Evolutionary conservation across 2,329 filamentous ascomycete genomes (phyloP), one percentile per base, ranked within the genome.

Genomic region (Purpureocillium takamizusanense): DNA sequence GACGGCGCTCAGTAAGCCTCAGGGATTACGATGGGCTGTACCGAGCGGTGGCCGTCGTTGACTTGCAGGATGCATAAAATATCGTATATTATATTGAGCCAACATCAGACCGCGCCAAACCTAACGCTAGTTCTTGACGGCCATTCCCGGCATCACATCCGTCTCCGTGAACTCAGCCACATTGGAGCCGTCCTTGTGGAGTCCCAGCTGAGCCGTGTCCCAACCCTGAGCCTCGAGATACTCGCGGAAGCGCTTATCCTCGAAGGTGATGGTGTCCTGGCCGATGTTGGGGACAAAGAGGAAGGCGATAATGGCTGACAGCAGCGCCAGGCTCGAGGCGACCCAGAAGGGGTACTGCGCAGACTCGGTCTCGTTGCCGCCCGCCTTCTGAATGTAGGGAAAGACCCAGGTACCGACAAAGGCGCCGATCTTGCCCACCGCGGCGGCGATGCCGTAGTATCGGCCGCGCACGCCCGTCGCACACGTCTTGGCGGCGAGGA

Each of bases 331-430:
- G 17, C 75, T 68, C 30, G 81, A 83, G 2, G 81, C 81, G n/a
- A 95, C 86, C 59, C 80, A 95, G 65, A 95, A 95, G 0, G 88
- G 88, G 48, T 94, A 87, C 55, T 95, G 87, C 1, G 86, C 86
- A 5, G 71, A 69, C 15, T 75, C 70, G 0, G 62, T 60, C 38
- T 72, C 66, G 39, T 67, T 54, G 1, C 70, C 70, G 8, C 75
- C 78, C 1, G 76, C 78, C 0, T 72, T 72, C 36, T 78, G 69
- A 40, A 88, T 82, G 42, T 87, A 75, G 0, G 83, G 81, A 53
- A 92, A 87, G 11, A 92, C 79, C 51, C 85, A 89, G 1, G 83
- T 86, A 9, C 89, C 89, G 8, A 94, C 78, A 50, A 95, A 95
- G 3, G 87, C 89, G 36, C 82, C 82, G 29, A 88, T 74, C 60